Conservation (phyloP, 805 yeast genomes). For the Lachancea nothofagi region DNA sequence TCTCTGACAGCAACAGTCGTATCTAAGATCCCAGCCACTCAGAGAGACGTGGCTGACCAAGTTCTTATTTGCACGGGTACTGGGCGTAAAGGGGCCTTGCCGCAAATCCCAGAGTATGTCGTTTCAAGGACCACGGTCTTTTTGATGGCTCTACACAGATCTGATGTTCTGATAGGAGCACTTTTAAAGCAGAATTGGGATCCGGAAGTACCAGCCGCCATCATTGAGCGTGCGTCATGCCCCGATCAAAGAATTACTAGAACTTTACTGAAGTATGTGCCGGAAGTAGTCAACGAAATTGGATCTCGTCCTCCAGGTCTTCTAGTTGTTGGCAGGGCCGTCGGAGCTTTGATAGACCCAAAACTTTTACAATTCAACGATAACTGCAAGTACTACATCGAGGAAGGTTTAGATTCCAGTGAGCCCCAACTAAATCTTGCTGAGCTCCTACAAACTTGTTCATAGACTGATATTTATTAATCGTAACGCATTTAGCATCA, state of each 20-base stretch:
- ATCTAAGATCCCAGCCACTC: conserved; percentile 85
- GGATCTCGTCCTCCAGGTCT: conserved; percentile 94
- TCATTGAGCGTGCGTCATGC: conserved; percentile 87
- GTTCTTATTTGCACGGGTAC: conserved; percentile 92
- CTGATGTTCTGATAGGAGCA: conserved; percentile 44
- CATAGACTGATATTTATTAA: neutral
- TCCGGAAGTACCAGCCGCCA: conserved; percentile 65
- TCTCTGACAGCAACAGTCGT: conserved; percentile 83
- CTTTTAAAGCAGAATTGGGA: conserved; percentile 62
- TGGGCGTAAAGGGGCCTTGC: conserved; percentile 80
- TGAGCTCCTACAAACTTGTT: neutral
- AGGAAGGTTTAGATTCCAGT: conserved; percentile 32
- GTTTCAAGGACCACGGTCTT: conserved; percentile 75
- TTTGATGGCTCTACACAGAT: conserved; percentile 83
- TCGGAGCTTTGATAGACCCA: conserved; percentile 42
- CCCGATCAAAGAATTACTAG: conserved; percentile 86
- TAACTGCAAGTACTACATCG: conserved; percentile 22
- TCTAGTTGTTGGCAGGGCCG: conserved; percentile 74
- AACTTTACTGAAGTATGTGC: conserved; percentile 60
- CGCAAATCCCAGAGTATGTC: conserved; percentile 70
- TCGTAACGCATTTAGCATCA: neutral
- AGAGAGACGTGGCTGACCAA: conserved; percentile 87
- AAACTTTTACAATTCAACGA: conserved; percentile 23
- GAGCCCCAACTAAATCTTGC: neutral
- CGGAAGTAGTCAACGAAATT: conserved; percentile 63